Percentiles rank a stretch among this genome's conserved stretches.
These are phyloP conservation scores for Schoenoplectus tabernaemontani DNA, from an alignment of 202 grass and related monocot genomes.

Conservation along the genomic window DNA sequence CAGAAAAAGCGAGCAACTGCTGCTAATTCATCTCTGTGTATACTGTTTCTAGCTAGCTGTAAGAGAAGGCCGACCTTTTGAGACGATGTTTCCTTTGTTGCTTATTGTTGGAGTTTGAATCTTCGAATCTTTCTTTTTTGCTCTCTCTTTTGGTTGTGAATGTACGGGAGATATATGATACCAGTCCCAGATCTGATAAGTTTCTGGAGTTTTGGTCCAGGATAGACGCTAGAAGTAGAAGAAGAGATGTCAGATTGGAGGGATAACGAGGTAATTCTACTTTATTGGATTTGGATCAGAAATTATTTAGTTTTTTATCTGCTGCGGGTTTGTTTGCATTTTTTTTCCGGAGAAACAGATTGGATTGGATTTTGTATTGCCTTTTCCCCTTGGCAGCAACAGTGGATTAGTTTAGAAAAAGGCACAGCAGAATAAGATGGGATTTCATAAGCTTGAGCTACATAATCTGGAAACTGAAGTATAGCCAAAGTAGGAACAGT, in stretches of 20 bases:
- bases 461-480: slow-evolving; percentile 9
- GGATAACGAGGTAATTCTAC: slow-evolving; percentile 45
- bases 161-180: slow-evolving; percentile 60
- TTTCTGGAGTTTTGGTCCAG: slow-evolving; percentile 48
- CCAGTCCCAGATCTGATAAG: slow-evolving; percentile 46
- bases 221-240: slow-evolving; percentile 53
- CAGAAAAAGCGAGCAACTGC: neutral
- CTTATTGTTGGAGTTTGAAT: neutral
- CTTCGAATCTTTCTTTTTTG: neutral
- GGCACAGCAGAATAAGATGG: neutral
- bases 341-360: slow-evolving; percentile 3
- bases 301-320: neutral
- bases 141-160: slow-evolving; percentile 21
- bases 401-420: slow-evolving; percentile 10
- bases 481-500: neutral
- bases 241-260: slow-evolving; percentile 73
- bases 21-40: too few species aligned
- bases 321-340: neutral
- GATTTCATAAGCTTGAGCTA: slow-evolving; percentile 17
- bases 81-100: neutral
- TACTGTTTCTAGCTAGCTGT: too few species aligned
- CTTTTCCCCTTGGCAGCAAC: slow-evolving; percentile 7
- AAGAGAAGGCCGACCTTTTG: neutral
- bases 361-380: slow-evolving; percentile 19
- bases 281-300: slow-evolving; percentile 19